These are phyloP conservation scores for Blastocystis hominis DNA, from an alignment of 352 stramenopile species.

Conservation along the genomic window DNA sequence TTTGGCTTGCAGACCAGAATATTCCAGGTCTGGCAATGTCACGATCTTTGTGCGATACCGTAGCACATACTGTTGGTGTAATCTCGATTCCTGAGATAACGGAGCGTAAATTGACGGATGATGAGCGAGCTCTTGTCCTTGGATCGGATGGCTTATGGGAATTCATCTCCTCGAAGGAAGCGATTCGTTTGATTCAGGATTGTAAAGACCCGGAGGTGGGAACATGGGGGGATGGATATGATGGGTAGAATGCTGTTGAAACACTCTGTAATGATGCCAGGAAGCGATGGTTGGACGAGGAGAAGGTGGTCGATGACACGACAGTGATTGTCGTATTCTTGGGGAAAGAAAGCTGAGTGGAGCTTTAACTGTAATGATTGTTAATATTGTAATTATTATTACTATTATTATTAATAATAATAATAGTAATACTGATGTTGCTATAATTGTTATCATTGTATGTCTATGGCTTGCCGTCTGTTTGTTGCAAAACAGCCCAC, in stretches of 20 bases:
- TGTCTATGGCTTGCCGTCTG: not conserved
- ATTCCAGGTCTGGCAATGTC: slow-evolving; percentile 93
- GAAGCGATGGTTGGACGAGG: slow-evolving; percentile 89
- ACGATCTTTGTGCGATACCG: slow-evolving; percentile 83
- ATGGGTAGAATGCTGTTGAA: not conserved
- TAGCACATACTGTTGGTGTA: slow-evolving; percentile 88
- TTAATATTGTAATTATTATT: too few relatives aligned
- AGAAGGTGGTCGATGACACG: slow-evolving; percentile 97
- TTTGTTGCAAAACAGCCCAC: not conserved
- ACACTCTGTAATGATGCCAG: slow-evolving; percentile 26
- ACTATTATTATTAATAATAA: too few relatives aligned
- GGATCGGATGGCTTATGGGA: slow-evolving; percentile 96
- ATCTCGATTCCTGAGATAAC: slow-evolving; percentile 87
- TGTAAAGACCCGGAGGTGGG: slow-evolving; percentile 68
- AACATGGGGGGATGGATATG: not conserved
- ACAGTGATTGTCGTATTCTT: slow-evolving; percentile 92
- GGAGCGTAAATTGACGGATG: slow-evolving; percentile 68
- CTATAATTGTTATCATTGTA: too few relatives aligned
- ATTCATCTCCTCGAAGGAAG: slow-evolving; percentile 90
- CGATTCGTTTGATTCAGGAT: slow-evolving; percentile 83
- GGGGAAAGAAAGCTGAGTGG: not conserved
- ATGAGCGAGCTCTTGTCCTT: slow-evolving; percentile 79
- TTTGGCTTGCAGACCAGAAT: slow-evolving; percentile 96
- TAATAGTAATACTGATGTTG: too few relatives aligned
- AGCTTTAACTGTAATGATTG: not conserved